A percentile compares a stretch with the other conserved stretches of the same genome.
Conservation (phyloP, 2,329 filamentous ascomycete species). For the Talaromyces atroroseus region DNA sequence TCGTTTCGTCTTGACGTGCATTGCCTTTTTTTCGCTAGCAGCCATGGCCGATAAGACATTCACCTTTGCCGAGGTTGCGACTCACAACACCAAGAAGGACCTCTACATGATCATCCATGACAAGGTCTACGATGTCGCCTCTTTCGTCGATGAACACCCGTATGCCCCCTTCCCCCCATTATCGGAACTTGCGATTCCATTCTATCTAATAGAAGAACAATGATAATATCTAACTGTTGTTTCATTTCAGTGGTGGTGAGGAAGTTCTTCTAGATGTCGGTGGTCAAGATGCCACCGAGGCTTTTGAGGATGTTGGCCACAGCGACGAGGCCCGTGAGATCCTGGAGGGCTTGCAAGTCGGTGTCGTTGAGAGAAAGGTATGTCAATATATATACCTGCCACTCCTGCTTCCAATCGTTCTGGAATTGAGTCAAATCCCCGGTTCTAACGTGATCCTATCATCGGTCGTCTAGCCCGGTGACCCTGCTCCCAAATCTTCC, state of each 20-base stretch:
- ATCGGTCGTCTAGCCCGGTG: conserved; percentile 54
- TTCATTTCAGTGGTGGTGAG: conserved; percentile 73
- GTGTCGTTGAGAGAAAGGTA: conserved; percentile 75
- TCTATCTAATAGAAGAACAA: background rate
- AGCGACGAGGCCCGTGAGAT: conserved; percentile 97
- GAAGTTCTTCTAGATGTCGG: conserved; percentile 95
- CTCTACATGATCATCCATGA: conserved; percentile 88
- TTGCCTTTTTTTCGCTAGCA: conserved; percentile 2
- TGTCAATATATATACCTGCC: conserved; percentile 25
- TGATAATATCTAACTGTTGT: conserved; percentile 5
- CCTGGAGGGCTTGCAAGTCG: conserved; percentile 69
- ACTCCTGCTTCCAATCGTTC: conserved; percentile 3
- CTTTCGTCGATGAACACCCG: conserved; percentile 97
- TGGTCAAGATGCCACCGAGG: conserved; percentile 93
- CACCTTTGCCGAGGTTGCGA: conserved; percentile 75
- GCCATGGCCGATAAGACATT: conserved; percentile 54
- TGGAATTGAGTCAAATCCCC: background rate
- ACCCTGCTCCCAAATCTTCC: conserved; percentile 65
- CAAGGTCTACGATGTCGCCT: conserved; percentile 86
- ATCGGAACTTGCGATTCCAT: background rate
- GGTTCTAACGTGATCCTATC: conserved; percentile 4
- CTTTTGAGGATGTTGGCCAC: conserved; percentile 98
- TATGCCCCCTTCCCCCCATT: conserved; percentile 44
- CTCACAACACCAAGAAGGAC: conserved; percentile 89
- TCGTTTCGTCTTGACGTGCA: background rate